Percentiles rank a stretch among this genome's conserved stretches.
Conservation (phyloP, 352 stramenopile genomes). For the Phytophthora colocasiae region DNA sequence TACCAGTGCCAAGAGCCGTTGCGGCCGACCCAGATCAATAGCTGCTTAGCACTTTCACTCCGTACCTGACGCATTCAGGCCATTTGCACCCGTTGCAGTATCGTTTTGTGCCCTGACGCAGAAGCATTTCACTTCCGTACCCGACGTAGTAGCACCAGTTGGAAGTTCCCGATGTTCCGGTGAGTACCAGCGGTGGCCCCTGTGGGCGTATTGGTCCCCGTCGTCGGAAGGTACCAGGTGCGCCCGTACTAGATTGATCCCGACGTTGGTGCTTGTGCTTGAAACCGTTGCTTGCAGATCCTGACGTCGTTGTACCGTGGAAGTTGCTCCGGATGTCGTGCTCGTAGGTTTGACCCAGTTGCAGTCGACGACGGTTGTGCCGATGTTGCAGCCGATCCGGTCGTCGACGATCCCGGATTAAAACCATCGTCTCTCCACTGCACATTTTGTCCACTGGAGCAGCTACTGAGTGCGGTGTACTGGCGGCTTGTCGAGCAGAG, state of each 20-base stretch:
- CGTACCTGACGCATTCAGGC: neutral
- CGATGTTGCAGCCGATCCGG: constrained; percentile 4
- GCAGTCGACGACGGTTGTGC: constrained; percentile 1
- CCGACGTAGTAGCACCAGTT: neutral
- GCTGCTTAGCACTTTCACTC: neutral
- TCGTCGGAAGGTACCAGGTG: neutral
- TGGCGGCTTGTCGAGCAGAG: constrained; percentile 31
- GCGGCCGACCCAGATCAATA: neutral
- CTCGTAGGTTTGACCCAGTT: neutral
- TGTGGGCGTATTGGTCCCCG: neutral
- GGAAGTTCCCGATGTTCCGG: neutral
- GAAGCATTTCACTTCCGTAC: neutral
- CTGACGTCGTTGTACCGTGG: neutral
- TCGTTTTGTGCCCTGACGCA: neutral
- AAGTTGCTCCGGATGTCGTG: neutral
- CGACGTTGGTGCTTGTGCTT: neutral
- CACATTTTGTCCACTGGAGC: constrained; percentile 26
- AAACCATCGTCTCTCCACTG: constrained; percentile 34
- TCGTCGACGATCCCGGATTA: constrained; percentile 15
- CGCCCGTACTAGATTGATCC: constrained; percentile 5
- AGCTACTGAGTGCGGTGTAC: constrained; percentile 27
- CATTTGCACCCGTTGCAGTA: neutral
- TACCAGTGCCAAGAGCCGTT: neutral
- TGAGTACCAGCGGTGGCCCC: neutral
- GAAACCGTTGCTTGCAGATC: neutral